Conservation (phyloP, 2,329 filamentous ascomycete species). For the Arthrobotrys sinensis region DNA sequence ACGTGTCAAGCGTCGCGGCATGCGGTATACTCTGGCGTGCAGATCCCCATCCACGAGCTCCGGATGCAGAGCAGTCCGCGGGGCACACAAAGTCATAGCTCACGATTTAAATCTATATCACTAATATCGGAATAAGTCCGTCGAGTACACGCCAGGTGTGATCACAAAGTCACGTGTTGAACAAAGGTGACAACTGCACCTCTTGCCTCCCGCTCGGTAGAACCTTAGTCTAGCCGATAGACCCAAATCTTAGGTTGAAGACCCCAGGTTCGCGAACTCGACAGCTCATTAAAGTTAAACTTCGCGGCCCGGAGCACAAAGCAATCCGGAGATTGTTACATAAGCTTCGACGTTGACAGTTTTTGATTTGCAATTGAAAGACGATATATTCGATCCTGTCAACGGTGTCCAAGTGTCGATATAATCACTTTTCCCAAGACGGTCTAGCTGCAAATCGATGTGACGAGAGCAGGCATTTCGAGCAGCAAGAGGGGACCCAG, state of each 20-base stretch:
- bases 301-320: slow-evolving; percentile 38
- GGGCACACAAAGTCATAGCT: slow-evolving; percentile 5
- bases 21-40: slow-evolving; percentile 26
- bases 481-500: slow-evolving; percentile 44
- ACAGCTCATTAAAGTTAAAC: slow-evolving; percentile 42
- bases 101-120: slow-evolving; percentile 12
- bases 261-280: slow-evolving; percentile 18
- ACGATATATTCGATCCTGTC: slow-evolving; percentile 58
- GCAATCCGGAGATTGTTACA: slow-evolving; percentile 16
- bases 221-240: slow-evolving; percentile 28
- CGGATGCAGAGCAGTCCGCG: not conserved
- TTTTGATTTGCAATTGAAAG: slow-evolving; percentile 58
- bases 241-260: slow-evolving; percentile 27
- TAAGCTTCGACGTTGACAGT: slow-evolving; percentile 24
- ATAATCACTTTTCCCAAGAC: slow-evolving; percentile 60
- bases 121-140: slow-evolving; percentile 28
- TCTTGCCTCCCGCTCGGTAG: slow-evolving; percentile 29
- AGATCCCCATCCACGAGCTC: slow-evolving; percentile 39
- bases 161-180: slow-evolving; percentile 39
- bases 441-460: slow-evolving; percentile 58
- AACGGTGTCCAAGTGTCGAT: slow-evolving; percentile 59
- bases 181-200: slow-evolving; percentile 17
- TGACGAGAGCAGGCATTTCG: slow-evolving; percentile 59
- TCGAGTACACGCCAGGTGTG: slow-evolving; percentile 20
- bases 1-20: slow-evolving; percentile 45